Evolutionary conservation across 306 rosid genomes (phyloP).

Genomic region (Glycyrrhiza uralensis): DNA sequence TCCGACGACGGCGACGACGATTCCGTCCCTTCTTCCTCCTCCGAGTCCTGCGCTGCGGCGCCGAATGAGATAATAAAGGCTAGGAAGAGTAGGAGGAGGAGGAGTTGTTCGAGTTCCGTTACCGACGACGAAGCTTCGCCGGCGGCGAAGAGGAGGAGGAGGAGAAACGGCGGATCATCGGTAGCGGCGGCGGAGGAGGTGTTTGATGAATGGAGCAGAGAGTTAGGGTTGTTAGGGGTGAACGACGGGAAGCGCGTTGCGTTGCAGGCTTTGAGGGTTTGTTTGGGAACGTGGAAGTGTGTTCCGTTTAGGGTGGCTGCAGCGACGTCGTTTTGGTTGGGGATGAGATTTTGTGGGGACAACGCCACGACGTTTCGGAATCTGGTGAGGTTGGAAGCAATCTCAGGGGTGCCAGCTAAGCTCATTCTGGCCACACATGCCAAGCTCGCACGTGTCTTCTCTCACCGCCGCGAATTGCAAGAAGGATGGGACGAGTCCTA

Average conservation of each 20-base stretch:
- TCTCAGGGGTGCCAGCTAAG: slow-evolving; percentile 57
- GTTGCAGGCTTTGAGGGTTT: slow-evolving; percentile 14
- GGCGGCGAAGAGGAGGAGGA: background rate
- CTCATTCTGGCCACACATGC: slow-evolving; percentile 48
- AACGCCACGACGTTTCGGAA: slow-evolving; percentile 38
- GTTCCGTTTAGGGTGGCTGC: slow-evolving; percentile 45
- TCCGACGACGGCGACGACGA: background rate
- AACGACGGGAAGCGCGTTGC: slow-evolving; percentile 6
- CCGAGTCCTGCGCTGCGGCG: slow-evolving; percentile 16
- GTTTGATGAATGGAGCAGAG: slow-evolving; percentile 36
- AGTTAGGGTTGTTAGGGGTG: slow-evolving; percentile 24
- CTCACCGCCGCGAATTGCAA: slow-evolving; percentile 15
- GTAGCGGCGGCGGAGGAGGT: slow-evolving; percentile 31
- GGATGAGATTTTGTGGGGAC: slow-evolving; percentile 36
- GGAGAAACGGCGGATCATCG: background rate
- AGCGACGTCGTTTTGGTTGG: slow-evolving; percentile 77
- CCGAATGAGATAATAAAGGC: background rate
- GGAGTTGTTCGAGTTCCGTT: slow-evolving; percentile 10
- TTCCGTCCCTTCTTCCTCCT: slow-evolving; percentile 18
- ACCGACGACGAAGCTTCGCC: background rate
- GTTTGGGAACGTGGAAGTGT: slow-evolving; percentile 9
- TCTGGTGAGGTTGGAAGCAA: slow-evolving; percentile 37
- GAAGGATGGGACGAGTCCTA: slow-evolving; percentile 60
- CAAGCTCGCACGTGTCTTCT: slow-evolving; percentile 36
- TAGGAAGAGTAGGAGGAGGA: background rate